Conservation (phyloP, 2,329 filamentous ascomycete genomes). For the Colletotrichum phormii region DNA sequence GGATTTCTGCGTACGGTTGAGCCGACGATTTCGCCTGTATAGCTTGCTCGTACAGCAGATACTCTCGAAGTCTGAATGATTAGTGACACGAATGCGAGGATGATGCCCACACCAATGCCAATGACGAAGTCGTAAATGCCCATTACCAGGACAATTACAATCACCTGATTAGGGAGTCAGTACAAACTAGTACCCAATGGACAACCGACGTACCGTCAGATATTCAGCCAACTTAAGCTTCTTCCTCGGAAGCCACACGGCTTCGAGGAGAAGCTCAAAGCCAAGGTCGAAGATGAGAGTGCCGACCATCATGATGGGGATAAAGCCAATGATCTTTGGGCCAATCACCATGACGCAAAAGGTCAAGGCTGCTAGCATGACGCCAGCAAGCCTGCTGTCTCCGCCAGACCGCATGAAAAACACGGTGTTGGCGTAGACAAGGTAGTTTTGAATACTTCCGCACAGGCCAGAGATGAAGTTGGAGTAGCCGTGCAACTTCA, state of each 20-base stretch:
- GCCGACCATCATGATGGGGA: constrained; percentile 96
- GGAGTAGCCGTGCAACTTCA: constrained; percentile 92
- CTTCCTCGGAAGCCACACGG: constrained; percentile 87
- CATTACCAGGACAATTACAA: constrained; percentile 94
- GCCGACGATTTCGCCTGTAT: constrained; percentile 87
- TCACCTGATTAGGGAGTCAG: constrained; percentile 61
- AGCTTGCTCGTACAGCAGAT: constrained; percentile 89
- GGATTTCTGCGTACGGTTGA: constrained; percentile 94
- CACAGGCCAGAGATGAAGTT: constrained; percentile 89
- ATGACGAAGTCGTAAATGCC: constrained; percentile 96
- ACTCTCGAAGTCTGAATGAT: constrained; percentile 92
- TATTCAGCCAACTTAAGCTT: constrained; percentile 91
- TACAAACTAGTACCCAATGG: not conserved
- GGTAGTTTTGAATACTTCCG: constrained; percentile 95
- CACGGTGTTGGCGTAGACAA: constrained; percentile 98
- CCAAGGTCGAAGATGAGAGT: constrained; percentile 95
- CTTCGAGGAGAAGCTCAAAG: constrained; percentile 90
- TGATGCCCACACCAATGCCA: constrained; percentile 91
- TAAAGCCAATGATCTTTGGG: constrained; percentile 89
- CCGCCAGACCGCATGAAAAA: constrained; percentile 96
- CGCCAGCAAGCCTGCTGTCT: constrained; percentile 85
- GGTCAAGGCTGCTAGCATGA: constrained; percentile 85
- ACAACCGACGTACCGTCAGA: constrained; percentile 73
- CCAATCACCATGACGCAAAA: constrained; percentile 86
- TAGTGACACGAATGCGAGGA: constrained; percentile 90